Evolutionary conservation across 2,329 filamentous ascomycete species (phyloP).

Genomic region (Fusarium abutilonis): DNA sequence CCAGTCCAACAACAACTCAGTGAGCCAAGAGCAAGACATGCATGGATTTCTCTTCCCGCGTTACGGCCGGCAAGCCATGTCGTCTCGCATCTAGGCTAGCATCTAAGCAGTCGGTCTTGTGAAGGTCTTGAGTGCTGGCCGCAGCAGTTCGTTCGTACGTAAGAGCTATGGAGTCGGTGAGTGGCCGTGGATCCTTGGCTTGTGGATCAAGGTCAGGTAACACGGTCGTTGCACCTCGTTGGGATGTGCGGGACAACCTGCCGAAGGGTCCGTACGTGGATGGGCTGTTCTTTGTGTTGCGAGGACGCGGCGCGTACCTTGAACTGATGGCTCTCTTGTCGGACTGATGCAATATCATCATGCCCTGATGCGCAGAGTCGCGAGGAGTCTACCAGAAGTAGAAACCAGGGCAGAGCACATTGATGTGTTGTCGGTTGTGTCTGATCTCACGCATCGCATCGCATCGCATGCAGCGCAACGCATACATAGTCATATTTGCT

Average conservation of each 20-base stretch:
- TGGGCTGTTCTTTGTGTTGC: slow-evolving; percentile 17
- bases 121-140: slow-evolving; percentile 28
- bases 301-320: slow-evolving; percentile 36
- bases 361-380: slow-evolving; percentile 5
- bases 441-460: slow-evolving; percentile 28
- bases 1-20: background rate
- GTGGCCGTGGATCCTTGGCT: slow-evolving; percentile 40
- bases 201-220: slow-evolving; percentile 32
- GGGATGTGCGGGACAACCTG: slow-evolving; percentile 34
- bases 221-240: slow-evolving; percentile 35
- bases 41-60: slow-evolving; percentile 12
- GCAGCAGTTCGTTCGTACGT: slow-evolving; percentile 43
- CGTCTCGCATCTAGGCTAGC: slow-evolving; percentile 1
- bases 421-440: slow-evolving; percentile 33
- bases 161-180: slow-evolving; percentile 43
- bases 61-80: slow-evolving; percentile 24
- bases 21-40: slow-evolving; percentile 1
- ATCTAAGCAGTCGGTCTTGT: slow-evolving; percentile 4
- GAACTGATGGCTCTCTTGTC: slow-evolving; percentile 10
- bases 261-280: slow-evolving; percentile 27
- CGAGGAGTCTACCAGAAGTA: slow-evolving; percentile 1
- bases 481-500: slow-evolving; percentile 26
- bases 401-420: slow-evolving; percentile 18
- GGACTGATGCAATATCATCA: slow-evolving; percentile 11
- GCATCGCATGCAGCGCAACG: slow-evolving; percentile 12